Percentiles rank a stretch among this genome's conserved stretches.
phyloP scores from a whole-genome alignment of 768 basidiomycete species.

The Suillus lakei region DNA sequence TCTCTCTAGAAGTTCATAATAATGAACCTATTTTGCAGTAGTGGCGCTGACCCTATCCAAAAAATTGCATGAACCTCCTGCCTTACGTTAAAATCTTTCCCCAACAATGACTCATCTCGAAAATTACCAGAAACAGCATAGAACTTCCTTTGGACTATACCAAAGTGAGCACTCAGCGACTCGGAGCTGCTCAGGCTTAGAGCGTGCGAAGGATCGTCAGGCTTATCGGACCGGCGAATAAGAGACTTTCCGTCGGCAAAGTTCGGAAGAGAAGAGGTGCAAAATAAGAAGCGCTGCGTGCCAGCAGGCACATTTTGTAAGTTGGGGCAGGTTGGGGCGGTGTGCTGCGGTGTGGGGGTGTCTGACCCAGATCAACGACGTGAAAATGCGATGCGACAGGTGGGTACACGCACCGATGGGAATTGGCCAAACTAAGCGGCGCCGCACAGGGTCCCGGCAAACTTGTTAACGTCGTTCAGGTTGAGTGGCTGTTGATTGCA shows the following conservation, averaged over 20 bases:
- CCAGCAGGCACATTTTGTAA: slow-evolving; percentile 1
- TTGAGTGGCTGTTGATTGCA: slow-evolving; percentile 13
- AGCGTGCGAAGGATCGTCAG: slow-evolving; percentile 14
- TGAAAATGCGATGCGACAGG: slow-evolving; percentile 1
- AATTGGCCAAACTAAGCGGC: not conserved
- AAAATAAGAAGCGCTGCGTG: slow-evolving; percentile 1
- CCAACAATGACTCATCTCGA: not conserved
- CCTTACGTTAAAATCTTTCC: not conserved
- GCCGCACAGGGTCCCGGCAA: slow-evolving; percentile 12
- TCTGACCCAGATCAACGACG: not conserved
- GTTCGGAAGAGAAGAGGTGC: slow-evolving; percentile 1
- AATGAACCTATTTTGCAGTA: not conserved
- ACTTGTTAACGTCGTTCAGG: slow-evolving; percentile 9
- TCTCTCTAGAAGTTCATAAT: not conserved
- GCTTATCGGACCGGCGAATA: slow-evolving; percentile 13
- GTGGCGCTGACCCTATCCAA: not conserved
- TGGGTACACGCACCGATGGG: slow-evolving; percentile 1
- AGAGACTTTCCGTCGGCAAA: not conserved
- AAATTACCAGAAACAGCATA: not conserved
- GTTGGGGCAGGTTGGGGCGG: slow-evolving; percentile 2
- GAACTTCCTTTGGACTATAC: not conserved
- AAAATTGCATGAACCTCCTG: not conserved
- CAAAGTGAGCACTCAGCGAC: not conserved
- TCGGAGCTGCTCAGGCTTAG: not conserved
- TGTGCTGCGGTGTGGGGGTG: slow-evolving; percentile 4